Base-by-base conservation (phyloP, 176 grass and related monocot genomes). In the Areca catechu region DNA sequence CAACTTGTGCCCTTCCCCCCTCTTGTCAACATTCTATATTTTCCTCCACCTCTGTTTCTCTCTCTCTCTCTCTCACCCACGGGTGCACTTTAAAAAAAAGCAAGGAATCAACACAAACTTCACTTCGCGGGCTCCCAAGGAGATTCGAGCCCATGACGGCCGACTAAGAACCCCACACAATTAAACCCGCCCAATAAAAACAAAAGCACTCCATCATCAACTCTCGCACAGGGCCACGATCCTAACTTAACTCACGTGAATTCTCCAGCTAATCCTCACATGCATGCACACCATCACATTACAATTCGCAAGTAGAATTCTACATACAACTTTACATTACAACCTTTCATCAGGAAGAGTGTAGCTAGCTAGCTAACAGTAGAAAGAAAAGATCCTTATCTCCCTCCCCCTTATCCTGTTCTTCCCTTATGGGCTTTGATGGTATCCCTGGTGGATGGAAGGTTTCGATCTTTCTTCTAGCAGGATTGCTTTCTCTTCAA, bases 191-290 rank as follows among this genome's bases (percentile, higher is more conserved):
- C 27, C 27, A 29, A 29, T 29, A 29, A 29, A 29, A 29, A 29
- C 27, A 29, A 6, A 29, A 29, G 27, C 27, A 29, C 27, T 29
- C 27, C 27, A 29, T 29, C 1, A 29, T 29, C 5, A 29, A 0
- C 27, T 29, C 27, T 29, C 27, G 14, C 34, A 43, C 2, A 14
- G 14, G 34, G 34, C 34, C 34, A 43, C 7, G 14, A 43, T 43
- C 7, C 9, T 12, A 14, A 43, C 34, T 12, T 10, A 10, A 1
- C 34, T 20, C 30, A 2, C 30, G 34, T 62, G 60, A 48, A 49
- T 62, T 62, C 57, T 60, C 27, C 57, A 60, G 57, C 57, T 60
- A 60, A 34, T 12, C 16, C 24, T 60, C 57, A 20, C 57, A 60
- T 60, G 57, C 57, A 60, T 60, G 57, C 57, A 59, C 24, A 34